Evolutionary conservation across 2,329 filamentous ascomycete species (phyloP).

Genomic region (Dryadomyces quercivorus): DNA sequence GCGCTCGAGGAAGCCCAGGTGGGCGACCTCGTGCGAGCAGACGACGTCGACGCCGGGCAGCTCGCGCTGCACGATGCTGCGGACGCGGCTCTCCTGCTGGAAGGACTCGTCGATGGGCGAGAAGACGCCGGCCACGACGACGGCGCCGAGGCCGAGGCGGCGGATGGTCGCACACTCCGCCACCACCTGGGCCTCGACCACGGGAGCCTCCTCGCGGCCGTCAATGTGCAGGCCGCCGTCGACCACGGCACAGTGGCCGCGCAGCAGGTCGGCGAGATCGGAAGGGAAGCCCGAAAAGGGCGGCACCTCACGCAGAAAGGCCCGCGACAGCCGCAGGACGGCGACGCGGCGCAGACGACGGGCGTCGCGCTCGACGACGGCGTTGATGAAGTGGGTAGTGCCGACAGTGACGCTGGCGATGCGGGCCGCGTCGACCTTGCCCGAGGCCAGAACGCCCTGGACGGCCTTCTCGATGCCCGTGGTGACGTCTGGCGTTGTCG

Average conservation of each 20-base stretch:
- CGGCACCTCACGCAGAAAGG: constrained; percentile 26
- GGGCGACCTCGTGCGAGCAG: constrained; percentile 20
- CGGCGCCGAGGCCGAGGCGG: constrained; percentile 19
- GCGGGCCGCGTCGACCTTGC: not conserved
- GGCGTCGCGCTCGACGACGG: constrained; percentile 14
- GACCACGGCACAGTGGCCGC: constrained; percentile 32
- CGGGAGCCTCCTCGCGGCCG: constrained; percentile 30
- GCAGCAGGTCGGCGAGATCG: constrained; percentile 26
- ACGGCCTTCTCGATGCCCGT: constrained; percentile 11
- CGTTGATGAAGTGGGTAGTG: constrained; percentile 15
- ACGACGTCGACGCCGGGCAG: constrained; percentile 21
- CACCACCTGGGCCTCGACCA: constrained; percentile 26
- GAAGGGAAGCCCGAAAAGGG: constrained; percentile 26
- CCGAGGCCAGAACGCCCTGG: constrained; percentile 6
- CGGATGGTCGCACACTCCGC: constrained; percentile 12
- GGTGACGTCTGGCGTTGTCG: constrained; percentile 6
- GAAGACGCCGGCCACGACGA: constrained; percentile 46
- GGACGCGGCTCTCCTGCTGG: constrained; percentile 37
- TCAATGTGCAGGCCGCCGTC: constrained; percentile 42
- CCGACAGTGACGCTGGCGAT: constrained; percentile 12
- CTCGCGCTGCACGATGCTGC: constrained; percentile 32
- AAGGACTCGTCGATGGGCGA: constrained; percentile 42
- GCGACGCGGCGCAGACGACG: constrained; percentile 17
- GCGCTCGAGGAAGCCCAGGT: constrained; percentile 29
- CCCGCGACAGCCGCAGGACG: constrained; percentile 19